Base-by-base conservation (phyloP, 805 yeast genomes). In the Starmera pachycereana region DNA sequence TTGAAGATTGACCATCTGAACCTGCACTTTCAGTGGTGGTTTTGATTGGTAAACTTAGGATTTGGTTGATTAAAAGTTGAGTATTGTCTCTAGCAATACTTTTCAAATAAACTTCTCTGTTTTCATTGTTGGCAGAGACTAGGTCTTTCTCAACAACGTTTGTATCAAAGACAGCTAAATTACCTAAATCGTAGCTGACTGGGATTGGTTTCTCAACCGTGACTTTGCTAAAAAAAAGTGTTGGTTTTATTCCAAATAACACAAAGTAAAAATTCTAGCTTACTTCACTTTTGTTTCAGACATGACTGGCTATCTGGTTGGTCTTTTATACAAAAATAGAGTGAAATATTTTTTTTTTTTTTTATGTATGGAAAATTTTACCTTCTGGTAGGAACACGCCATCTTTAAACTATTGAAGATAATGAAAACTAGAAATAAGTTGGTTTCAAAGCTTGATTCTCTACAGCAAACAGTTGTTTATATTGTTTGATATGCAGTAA, bases 201-300 rank as follows among this genome's bases (percentile, higher is more conserved):
- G 97, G 97, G 44, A 92, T 86, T 27, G 82, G 82, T 61, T 89
- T 89, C 37, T 86, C 94, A 30, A 92, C 97, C 4, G 89, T 81
- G 30, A 84, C 89, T 55, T 81, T 79, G 44, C 69, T 48, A 33
- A 25, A 30, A 33, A 33, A 14, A 14, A 33, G 13, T 22, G 28
- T 33, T 33, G 18, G 7, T 30, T 13, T 22, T n/a, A n/a, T n/a
- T n/a, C n/a, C n/a, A n/a, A n/a, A n/a, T n/a, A n/a, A n/a, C n/a
- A n/a, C n/a, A n/a, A n/a, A n/a, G n/a, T n/a, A n/a, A n/a, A n/a
- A n/a, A n/a, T n/a, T n/a, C n/a, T n/a, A n/a, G 12, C 14, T 10
- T 6, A n/a, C 32, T 30, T 30, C 14, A 30, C 32, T 12, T 30
- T 8, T 9, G 32, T 13, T 30, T 30, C n/a, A 30, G 14, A 30